Evolutionary conservation across 805 yeast species (phyloP).

Genomic region (Candida qinlingensis): DNA sequence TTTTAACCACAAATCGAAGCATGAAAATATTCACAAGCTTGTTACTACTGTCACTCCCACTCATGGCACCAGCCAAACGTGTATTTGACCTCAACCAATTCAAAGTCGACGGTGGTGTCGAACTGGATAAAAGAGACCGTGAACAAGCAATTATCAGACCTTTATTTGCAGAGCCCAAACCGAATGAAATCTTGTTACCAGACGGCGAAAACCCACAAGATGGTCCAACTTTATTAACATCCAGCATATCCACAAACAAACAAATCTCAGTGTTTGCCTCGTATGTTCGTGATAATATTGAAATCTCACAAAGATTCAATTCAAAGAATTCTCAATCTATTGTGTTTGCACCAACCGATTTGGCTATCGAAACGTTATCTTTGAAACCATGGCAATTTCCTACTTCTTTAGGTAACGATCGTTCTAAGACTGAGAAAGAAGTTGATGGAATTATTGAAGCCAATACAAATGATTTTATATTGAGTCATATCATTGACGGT

Average conservation of each 20-base stretch:
- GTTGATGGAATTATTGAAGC: constrained; percentile 43
- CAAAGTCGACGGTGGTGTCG: background rate
- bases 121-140: background rate
- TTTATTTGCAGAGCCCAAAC: constrained; percentile 16
- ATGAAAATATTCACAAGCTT: background rate
- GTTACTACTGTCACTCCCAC: background rate
- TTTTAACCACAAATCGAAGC: background rate
- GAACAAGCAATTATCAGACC: constrained; percentile 7
- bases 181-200: constrained; percentile 14
- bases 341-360: constrained; percentile 68
- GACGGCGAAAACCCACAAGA: constrained; percentile 26
- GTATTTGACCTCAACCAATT: background rate
- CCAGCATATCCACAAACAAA: constrained; percentile 27
- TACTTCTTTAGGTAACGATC: constrained; percentile 31
- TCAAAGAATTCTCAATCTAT: constrained; percentile 37
- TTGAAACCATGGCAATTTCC: constrained; percentile 87
- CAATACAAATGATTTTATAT: constrained; percentile 55
- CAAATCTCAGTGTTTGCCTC: constrained; percentile 60
- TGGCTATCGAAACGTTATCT: constrained; percentile 45
- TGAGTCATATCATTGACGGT: constrained; percentile 53
- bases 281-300: constrained; percentile 60
- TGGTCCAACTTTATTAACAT: constrained; percentile 26
- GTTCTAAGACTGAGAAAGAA: constrained; percentile 29
- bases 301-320: constrained; percentile 44
- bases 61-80: background rate